Conservation (phyloP, 257 asterid genomes). For the Thymus quinquecostatus region DNA sequence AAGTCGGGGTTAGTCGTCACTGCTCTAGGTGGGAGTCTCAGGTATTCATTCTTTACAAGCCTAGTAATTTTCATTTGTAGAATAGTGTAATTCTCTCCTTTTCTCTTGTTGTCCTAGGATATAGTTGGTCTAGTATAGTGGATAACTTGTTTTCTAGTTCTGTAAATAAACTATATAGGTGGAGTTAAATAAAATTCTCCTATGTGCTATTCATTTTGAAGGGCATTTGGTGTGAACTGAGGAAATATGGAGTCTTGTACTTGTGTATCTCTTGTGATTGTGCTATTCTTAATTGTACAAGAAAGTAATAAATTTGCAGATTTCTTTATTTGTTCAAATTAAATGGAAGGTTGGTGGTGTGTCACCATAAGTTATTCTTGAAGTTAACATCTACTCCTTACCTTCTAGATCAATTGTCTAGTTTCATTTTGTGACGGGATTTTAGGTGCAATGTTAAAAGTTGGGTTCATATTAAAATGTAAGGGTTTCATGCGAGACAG, state of each 20-base stretch:
- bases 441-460: too few species aligned
- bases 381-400: too few species aligned
- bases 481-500: too few species aligned
- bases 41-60: conserved; percentile 23
- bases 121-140: conserved; percentile 28
- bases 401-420: too few species aligned
- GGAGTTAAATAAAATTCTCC: not conserved
- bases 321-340: not conserved
- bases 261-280: not conserved
- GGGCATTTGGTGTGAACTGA: conserved; percentile 2
- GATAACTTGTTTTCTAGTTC: conserved; percentile 27
- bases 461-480: too few species aligned
- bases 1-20: conserved; percentile 25
- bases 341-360: not conserved
- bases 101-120: conserved; percentile 22
- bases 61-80: not conserved
- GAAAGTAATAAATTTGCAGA: not conserved
- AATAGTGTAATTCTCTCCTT: not conserved
- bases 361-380: too few species aligned
- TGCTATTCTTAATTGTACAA: not conserved
- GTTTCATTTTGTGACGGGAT: too few species aligned
- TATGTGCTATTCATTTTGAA: conserved; percentile 20
- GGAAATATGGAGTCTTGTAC: not conserved
- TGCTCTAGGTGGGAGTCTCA: conserved; percentile 30
- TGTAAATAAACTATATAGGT: conserved; percentile 31